Conservation (phyloP, 2,329 filamentous ascomycete species). For the Colletotrichum sp. region DNA sequence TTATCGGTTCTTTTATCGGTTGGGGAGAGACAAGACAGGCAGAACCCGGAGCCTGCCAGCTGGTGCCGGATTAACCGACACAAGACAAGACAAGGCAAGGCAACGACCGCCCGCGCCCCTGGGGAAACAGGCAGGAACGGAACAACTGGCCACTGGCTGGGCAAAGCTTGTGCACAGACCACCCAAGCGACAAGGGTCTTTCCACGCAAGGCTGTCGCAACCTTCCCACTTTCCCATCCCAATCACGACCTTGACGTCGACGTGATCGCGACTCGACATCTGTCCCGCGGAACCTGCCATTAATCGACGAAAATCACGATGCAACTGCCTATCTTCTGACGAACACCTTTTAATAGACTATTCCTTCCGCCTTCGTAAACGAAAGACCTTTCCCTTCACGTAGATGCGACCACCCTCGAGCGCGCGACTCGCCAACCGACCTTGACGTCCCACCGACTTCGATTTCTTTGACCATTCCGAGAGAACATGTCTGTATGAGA, state of each 20-base stretch:
- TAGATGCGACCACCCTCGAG: neutral
- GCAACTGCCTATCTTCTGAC: neutral
- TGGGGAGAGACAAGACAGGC: neutral
- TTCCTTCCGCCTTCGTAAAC: neutral
- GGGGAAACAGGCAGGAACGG: conserved; percentile 13
- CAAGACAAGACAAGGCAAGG: neutral
- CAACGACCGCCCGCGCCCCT: neutral
- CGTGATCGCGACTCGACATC: neutral
- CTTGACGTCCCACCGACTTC: neutral
- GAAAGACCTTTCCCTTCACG: neutral
- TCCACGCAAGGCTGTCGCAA: conserved; percentile 24
- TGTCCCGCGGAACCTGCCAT: neutral
- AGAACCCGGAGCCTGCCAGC: neutral
- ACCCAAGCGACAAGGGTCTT: conserved; percentile 16
- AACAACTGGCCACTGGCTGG: conserved; percentile 18
- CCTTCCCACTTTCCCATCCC: conserved; percentile 12
- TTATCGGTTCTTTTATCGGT: neutral
- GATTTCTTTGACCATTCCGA: neutral
- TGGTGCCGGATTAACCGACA: neutral
- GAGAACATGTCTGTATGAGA: conserved; percentile 16
- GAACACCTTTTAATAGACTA: neutral
- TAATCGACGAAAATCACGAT: neutral
- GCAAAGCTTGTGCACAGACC: conserved; percentile 19
- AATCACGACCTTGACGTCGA: conserved; percentile 12
- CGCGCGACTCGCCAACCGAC: neutral